Evolutionary conservation across 108 stramenopile species (phyloP).

Genomic region (Nitzschia inconspicua): DNA sequence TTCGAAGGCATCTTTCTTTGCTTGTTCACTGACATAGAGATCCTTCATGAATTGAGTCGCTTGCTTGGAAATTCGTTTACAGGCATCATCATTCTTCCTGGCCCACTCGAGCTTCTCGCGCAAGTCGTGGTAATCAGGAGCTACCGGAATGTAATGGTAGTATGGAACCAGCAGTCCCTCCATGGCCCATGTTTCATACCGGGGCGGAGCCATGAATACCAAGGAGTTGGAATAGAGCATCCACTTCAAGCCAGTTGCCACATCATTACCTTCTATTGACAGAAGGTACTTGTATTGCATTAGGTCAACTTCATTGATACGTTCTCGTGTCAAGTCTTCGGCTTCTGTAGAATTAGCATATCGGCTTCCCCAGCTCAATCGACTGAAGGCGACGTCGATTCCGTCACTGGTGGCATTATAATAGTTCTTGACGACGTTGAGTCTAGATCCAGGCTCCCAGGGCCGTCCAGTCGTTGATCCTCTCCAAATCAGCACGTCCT

Average conservation of each 20-base stretch:
- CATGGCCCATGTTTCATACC: constrained; percentile 55
- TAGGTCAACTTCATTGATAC: too few relatives aligned
- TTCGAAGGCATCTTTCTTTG: too few relatives aligned
- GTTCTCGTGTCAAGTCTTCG: too few relatives aligned
- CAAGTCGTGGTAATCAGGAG: too few relatives aligned
- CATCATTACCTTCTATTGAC: constrained; percentile 58
- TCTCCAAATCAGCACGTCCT: too few relatives aligned
- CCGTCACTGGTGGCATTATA: too few relatives aligned
- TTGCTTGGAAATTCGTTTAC: constrained; percentile 35
- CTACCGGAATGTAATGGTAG: constrained; percentile 60
- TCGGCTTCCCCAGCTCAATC: too few relatives aligned
- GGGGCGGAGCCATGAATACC: constrained; percentile 54
- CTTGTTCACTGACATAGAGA: constrained; percentile 13
- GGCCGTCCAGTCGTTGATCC: too few relatives aligned
- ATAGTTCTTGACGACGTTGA: too few relatives aligned
- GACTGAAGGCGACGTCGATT: too few relatives aligned
- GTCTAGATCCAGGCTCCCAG: too few relatives aligned
- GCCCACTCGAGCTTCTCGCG: constrained; percentile 53
- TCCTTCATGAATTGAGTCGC: constrained; percentile 46
- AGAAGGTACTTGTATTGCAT: constrained; percentile 39
- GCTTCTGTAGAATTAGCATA: too few relatives aligned
- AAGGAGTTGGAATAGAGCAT: constrained; percentile 34
- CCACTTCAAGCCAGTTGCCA: constrained; percentile 64
- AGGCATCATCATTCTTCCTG: constrained; percentile 39
- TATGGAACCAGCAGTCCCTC: constrained; percentile 50